phyloP scores from a whole-genome alignment of 2,329 filamentous ascomycete genomes.

The Phialophora expanda region DNA sequence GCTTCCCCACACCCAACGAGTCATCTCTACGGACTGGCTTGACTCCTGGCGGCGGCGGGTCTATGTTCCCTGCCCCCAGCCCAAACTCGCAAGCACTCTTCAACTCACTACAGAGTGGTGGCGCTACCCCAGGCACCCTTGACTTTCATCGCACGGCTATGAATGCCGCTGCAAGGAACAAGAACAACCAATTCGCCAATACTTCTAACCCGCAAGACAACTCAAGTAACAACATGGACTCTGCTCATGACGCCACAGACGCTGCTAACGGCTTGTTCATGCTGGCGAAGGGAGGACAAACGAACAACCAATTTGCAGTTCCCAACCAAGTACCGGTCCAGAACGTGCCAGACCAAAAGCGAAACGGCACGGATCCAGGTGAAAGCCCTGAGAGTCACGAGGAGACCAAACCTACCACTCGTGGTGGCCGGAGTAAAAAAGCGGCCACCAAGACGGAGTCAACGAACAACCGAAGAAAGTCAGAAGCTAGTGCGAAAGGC shows the following conservation, averaged over 20 bases:
- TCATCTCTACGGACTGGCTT: conserved; percentile 88
- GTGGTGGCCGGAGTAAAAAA: conserved; percentile 72
- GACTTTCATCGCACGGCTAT: conserved; percentile 95
- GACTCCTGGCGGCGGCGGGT: conserved; percentile 91
- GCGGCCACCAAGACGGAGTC: conserved; percentile 50
- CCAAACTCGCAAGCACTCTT: conserved; percentile 85
- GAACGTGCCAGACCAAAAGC: conserved; percentile 52
- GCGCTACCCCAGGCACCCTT: conserved; percentile 84
- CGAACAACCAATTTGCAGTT: conserved; percentile 60
- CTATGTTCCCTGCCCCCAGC: conserved; percentile 93
- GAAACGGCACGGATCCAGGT: conserved; percentile 51
- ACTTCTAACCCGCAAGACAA: conserved; percentile 52
- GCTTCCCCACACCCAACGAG: conserved; percentile 95
- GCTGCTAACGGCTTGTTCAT: conserved; percentile 93
- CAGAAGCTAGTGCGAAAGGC: conserved; percentile 68
- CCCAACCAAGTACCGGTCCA: conserved; percentile 53
- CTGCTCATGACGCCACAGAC: conserved; percentile 88
- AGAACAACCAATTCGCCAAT: conserved; percentile 53
- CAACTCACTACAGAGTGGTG: conserved; percentile 76
- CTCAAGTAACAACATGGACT: conserved; percentile 54
- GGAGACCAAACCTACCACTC: conserved; percentile 63
- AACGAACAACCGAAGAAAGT: conserved; percentile 76
- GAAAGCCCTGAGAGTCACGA: conserved; percentile 76
- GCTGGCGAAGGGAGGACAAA: conserved; percentile 71
- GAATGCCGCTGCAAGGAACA: conserved; percentile 73